Percentiles rank a stretch among this genome's conserved stretches.
Evolutionary conservation across 352 stramenopile species (phyloP).

Genomic region (Globisporangium spinosum): DNA sequence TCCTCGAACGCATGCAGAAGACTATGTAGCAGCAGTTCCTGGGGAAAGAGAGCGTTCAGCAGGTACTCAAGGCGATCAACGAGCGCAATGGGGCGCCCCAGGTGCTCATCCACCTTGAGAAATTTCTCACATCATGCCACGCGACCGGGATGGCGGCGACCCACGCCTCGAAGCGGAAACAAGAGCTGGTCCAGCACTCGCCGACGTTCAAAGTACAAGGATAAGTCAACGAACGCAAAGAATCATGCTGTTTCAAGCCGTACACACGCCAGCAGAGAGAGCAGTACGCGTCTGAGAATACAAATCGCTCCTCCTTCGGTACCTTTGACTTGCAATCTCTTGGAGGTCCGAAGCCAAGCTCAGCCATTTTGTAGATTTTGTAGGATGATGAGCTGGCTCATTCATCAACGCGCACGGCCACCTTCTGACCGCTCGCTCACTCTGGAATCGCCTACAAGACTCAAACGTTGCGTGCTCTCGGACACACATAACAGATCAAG

Average conservation of each 20-base stretch:
- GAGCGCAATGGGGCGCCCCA: slow-evolving; percentile 35
- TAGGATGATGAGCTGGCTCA: not conserved
- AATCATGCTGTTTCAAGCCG: not conserved
- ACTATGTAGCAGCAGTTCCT: slow-evolving; percentile 47
- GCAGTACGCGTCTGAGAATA: too few species aligned
- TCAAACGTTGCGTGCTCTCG: too few species aligned
- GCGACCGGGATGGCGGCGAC: not conserved
- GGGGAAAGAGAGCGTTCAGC: slow-evolving; percentile 55
- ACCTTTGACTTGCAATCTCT: not conserved
- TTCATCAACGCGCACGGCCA: not conserved
- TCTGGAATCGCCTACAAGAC: too few species aligned
- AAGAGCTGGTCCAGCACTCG: slow-evolving; percentile 4
- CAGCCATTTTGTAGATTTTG: not conserved
- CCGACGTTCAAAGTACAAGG: not conserved
- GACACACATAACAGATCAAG: too few species aligned
- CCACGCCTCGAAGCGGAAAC: slow-evolving; percentile 8
- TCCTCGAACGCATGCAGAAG: slow-evolving; percentile 39
- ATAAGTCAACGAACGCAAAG: not conserved
- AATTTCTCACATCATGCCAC: slow-evolving; percentile 32
- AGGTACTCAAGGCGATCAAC: slow-evolving; percentile 33
- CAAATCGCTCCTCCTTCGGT: too few species aligned
- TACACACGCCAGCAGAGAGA: not conserved
- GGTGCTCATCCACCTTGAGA: slow-evolving; percentile 38
- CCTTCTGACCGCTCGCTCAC: not conserved
- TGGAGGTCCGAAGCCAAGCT: not conserved